Evolutionary conservation across 768 basidiomycete genomes (phyloP).

Genomic region (Mycena indigotica): DNA sequence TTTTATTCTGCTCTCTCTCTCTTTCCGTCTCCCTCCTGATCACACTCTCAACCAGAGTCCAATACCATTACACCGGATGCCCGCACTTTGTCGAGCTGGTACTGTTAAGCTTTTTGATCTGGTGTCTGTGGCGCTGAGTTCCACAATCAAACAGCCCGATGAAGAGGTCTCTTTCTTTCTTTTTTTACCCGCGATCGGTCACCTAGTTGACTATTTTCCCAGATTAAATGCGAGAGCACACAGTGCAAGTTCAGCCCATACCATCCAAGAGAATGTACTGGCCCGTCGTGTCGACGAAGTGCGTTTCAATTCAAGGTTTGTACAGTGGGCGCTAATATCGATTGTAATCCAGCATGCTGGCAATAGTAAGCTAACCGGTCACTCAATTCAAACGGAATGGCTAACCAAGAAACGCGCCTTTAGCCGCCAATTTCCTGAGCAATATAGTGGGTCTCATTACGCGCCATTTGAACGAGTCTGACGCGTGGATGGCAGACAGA

Average conservation of each 20-base stretch:
- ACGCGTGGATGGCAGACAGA: neutral
- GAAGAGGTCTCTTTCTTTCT: constrained; percentile 49
- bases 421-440: constrained; percentile 73
- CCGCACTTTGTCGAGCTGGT: constrained; percentile 58
- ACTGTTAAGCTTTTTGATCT: constrained; percentile 24
- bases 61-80: constrained; percentile 61
- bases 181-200: constrained; percentile 19
- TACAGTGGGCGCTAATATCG: neutral
- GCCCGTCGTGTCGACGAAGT: constrained; percentile 48
- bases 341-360: constrained; percentile 59
- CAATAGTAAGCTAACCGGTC: constrained; percentile 60
- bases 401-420: constrained; percentile 26
- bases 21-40: constrained; percentile 23
- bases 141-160: constrained; percentile 50
- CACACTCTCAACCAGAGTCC: constrained; percentile 49
- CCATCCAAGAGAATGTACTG: constrained; percentile 59
- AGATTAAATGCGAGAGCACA: constrained; percentile 68
- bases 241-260: constrained; percentile 71
- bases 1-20: constrained; percentile 5
- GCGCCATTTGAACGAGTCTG: neutral
- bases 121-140: constrained; percentile 8
- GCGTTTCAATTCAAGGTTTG: neutral
- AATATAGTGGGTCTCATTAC: constrained; percentile 56
- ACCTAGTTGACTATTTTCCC: constrained; percentile 10
- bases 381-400: neutral